phyloP scores from a whole-genome alignment of 202 grass and related monocot species.

The Schoenoplectus tabernaemontani region DNA sequence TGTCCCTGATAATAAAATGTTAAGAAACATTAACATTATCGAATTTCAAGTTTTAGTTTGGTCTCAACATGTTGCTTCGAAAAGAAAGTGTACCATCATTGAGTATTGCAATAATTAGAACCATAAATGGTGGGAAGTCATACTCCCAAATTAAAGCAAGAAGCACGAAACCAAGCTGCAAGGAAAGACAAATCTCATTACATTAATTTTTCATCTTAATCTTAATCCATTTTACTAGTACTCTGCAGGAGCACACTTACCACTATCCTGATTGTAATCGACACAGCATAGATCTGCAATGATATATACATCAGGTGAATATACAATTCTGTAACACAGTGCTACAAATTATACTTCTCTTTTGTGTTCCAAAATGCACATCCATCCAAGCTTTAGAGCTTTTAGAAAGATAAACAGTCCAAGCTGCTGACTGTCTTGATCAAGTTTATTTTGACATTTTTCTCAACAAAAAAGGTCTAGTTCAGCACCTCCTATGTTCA shows the following conservation, averaged over 20 bases:
- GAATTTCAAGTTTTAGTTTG: background rate
- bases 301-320: background rate
- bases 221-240: background rate
- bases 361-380: background rate
- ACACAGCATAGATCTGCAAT: constrained; percentile 84
- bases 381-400: background rate
- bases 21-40: background rate
- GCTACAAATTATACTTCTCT: background rate
- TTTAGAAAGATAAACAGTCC: background rate
- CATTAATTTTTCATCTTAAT: background rate
- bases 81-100: constrained; percentile 53
- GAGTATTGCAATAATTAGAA: constrained; percentile 68
- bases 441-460: too few relatives aligned
- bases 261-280: constrained; percentile 83
- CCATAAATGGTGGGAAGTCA: constrained; percentile 85
- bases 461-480: too few relatives aligned
- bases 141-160: constrained; percentile 72
- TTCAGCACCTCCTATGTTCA: background rate
- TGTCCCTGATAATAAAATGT: constrained; percentile 36
- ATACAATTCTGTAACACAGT: background rate
- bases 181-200: constrained; percentile 4
- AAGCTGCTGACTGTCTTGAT: background rate
- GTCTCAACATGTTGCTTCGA: background rate
- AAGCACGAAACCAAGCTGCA: constrained; percentile 68
- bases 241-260: constrained; percentile 24